Base-by-base conservation (phyloP, 2,329 filamentous ascomycete genomes). In the Macrophomina pseudophaseolina region DNA sequence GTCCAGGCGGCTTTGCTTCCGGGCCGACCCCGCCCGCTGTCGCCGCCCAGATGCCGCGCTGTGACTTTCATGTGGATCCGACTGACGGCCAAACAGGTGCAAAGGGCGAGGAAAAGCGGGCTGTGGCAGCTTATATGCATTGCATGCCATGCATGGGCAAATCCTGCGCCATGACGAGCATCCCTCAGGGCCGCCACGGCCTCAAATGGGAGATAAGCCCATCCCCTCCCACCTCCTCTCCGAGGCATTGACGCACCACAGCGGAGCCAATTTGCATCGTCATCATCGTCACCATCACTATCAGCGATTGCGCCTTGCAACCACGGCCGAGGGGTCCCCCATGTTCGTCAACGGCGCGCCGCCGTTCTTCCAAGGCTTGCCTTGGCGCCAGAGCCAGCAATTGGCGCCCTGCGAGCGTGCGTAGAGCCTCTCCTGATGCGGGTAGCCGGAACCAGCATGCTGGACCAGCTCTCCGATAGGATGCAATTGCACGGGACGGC, bases 41-140 rank as follows among this genome's bases (percentile, higher is more conserved):
- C 42, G 59, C n/a, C 33, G 59, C n/a, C 42, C 33, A 48, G 12
- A 52, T 18, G 46, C 59, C 32, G 46, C 42, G 38, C 42, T 28
- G 40, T 12, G 54, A 59, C 40, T 62, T 62, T 62, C 42, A 62
- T 62, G 42, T 62, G 58, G 42, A 38, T 23, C 46, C 42, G 58
- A 32, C 58, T 30, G 58, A 62, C 33, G 58, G 42, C 58, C 58
- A 62, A 64, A 52, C 48, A 44, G 60, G 46, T 33, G 30, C 40
- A 63, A 63, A 51, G 16, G 59, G 59, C 30, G 60, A 53, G 23
- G 49, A 64, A 64, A 64, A 64, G 60, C 60, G 60, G 60, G 60
- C 60, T 64, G 60, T 64, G 60, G 60, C 60, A 64, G 60, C 60
- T 64, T 64, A 64, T 64, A 44, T 64, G 60, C 60, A 64, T 64